Evolutionary conservation across 106 monocot species (phyloP).

Genomic region (Dioscorea dumetorum): DNA sequence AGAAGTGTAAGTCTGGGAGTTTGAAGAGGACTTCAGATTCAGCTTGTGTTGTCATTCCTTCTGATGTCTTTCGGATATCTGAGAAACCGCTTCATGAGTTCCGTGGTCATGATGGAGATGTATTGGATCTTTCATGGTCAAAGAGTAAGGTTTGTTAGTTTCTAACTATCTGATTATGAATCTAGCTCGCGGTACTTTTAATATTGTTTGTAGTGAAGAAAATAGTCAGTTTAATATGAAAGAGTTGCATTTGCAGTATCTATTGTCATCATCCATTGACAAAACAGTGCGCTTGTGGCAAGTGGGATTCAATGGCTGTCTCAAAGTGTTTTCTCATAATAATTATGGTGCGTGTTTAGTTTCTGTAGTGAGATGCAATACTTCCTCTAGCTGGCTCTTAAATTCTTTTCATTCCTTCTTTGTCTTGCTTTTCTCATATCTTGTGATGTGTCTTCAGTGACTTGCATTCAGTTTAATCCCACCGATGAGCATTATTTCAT

Average conservation of each 20-base stretch:
- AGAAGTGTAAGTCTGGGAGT: conserved; percentile 15
- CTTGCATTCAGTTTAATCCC: conserved; percentile 66
- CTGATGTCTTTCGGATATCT: conserved; percentile 42
- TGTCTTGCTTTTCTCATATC: neutral
- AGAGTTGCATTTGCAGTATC: conserved; percentile 32
- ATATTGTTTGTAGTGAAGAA: neutral
- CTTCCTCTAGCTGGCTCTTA: neutral
- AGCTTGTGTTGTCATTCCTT: conserved; percentile 71
- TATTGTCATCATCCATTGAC: conserved; percentile 64
- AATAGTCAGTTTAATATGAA: neutral
- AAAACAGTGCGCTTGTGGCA: conserved; percentile 68
- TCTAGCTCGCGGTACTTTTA: neutral
- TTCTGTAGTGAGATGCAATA: neutral
- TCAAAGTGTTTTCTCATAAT: conserved; percentile 56
- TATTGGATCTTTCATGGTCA: conserved; percentile 86
- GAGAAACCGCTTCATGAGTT: conserved; percentile 72
- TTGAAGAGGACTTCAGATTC: conserved; percentile 35
- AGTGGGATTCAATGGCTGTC: conserved; percentile 32
- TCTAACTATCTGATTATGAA: conserved; percentile 6
- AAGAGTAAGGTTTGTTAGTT: conserved; percentile 39
- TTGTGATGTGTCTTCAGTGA: conserved; percentile 36
- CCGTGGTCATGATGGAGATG: conserved; percentile 60
- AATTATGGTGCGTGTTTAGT: conserved; percentile 40
- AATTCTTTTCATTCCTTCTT: neutral
- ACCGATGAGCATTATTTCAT: conserved; percentile 46